Evolutionary conservation across 441 rosid species (phyloP).

Genomic region (Gossypium gossypioides): DNA sequence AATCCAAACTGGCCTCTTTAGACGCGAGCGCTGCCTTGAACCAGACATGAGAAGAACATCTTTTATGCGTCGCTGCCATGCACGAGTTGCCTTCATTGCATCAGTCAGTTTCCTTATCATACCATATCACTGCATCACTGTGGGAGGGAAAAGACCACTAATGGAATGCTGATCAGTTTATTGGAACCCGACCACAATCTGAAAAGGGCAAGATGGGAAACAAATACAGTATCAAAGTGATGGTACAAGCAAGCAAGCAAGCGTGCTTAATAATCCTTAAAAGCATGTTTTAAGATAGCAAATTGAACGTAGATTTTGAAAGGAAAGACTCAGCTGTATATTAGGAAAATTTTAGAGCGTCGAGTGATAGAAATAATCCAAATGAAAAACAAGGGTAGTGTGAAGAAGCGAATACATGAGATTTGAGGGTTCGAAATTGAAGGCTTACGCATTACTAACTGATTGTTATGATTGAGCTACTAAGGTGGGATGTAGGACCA

Average conservation of each 20-base stretch:
- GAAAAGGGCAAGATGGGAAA: conserved; percentile 4
- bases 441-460: no score
- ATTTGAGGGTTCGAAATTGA: no score
- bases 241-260: neutral
- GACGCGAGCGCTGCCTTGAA: conserved; percentile 23
- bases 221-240: conserved; percentile 7
- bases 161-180: neutral
- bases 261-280: neutral
- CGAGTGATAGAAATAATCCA: neutral
- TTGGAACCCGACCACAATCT: neutral
- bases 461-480: no score
- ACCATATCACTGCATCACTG: neutral
- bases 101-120: neutral
- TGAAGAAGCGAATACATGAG: no score
- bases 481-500: neutral
- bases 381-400: neutral
- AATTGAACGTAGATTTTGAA: neutral
- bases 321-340: neutral
- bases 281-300: neutral
- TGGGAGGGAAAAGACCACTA: neutral
- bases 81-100: conserved; percentile 8
- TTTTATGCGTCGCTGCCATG: neutral
- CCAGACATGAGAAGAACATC: conserved; percentile 7
- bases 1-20: conserved; percentile 58
- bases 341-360: neutral